Evolutionary conservation across 2,329 filamentous ascomycete genomes (phyloP), one percentile per base, ranked within the genome.

Genomic region (Trichophyton equinum): DNA sequence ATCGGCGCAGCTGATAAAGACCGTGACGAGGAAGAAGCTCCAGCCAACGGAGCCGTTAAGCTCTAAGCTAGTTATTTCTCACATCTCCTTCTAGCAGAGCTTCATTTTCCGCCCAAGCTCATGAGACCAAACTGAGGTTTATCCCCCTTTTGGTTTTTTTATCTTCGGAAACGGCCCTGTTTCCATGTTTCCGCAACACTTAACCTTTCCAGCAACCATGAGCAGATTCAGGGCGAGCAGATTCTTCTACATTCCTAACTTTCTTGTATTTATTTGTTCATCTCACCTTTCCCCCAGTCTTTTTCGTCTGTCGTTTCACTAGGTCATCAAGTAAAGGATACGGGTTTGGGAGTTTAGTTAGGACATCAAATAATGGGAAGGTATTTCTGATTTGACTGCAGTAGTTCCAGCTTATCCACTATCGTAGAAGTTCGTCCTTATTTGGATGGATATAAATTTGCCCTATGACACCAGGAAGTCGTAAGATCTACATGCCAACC

Each of bases 1-100:
- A 91, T 63, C n/a, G 60, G 55, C 46, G 56, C 66, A 51, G 25
- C 56, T 57, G 69, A 69, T 51, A 74, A 71, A 62, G 62, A 61
- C 11, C 64, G 64, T 30, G 71, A 73, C 56, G 72, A 71, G 40
- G 72, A 74, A 51, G 64, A 67, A 55, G 60, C 60, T 13, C 63
- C 65, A 4, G 67, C 64, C 15, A 27, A 15, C 27, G 40, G 36
- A 22, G 30, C 53, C 25, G 57, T 22, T 27, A 59, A 59, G 51
- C 27, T 55, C 11, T 55, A 38, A 20, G 30, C 46, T 22, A 13
- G 30, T 22, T 22, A 38, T 30, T 13, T 44, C n/a, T 44, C 40
- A n/a, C 40, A 11, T 22, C 13, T 13, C 20, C 13, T 22, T 20
- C 7, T 18, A 47, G 4, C 22, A 25, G 44, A 9, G 44, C 9